Conservation (phyloP, 2,329 filamentous ascomycete species). For the Exophiala xenobiotica region DNA sequence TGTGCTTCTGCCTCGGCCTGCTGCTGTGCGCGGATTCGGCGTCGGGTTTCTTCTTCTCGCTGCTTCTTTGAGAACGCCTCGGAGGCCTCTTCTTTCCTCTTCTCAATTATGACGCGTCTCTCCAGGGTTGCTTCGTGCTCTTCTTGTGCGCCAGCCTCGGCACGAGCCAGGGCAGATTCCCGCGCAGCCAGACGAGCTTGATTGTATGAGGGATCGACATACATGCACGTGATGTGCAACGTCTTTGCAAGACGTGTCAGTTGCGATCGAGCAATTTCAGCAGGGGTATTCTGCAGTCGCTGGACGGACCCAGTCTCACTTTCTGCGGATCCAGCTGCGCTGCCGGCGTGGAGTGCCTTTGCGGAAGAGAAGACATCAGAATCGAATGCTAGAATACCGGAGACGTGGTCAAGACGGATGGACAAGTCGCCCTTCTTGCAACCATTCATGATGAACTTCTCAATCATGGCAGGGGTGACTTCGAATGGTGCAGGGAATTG, state of each 20-base stretch:
- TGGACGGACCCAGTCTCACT: constrained; percentile 81
- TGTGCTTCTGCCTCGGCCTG: constrained; percentile 86
- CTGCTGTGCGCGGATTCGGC: constrained; percentile 81
- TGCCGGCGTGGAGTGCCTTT: constrained; percentile 85
- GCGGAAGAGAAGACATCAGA: constrained; percentile 97
- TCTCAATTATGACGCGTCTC: constrained; percentile 87
- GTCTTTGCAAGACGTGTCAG: constrained; percentile 87
- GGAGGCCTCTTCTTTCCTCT: constrained; percentile 94
- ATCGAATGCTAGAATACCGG: constrained; percentile 93
- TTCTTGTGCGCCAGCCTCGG: constrained; percentile 83
- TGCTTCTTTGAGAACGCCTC: constrained; percentile 84
- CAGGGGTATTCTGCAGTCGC: constrained; percentile 93
- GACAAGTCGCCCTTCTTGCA: constrained; percentile 99
- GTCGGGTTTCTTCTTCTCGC: constrained; percentile 86
- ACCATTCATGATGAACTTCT: constrained; percentile 99
- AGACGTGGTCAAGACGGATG: constrained; percentile 93
- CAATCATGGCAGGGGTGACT: constrained; percentile 83
- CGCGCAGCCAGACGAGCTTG: constrained; percentile 76
- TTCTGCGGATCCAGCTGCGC: constrained; percentile 82
- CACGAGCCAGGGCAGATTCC: constrained; percentile 74
- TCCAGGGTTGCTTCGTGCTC: constrained; percentile 84
- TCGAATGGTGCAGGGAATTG: constrained; percentile 97
- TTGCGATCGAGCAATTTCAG: constrained; percentile 95
- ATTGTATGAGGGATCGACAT: constrained; percentile 88
- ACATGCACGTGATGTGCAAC: constrained; percentile 90